phyloP scores from a whole-genome alignment of 805 yeast species.

The Starmerella stigmatis region DNA sequence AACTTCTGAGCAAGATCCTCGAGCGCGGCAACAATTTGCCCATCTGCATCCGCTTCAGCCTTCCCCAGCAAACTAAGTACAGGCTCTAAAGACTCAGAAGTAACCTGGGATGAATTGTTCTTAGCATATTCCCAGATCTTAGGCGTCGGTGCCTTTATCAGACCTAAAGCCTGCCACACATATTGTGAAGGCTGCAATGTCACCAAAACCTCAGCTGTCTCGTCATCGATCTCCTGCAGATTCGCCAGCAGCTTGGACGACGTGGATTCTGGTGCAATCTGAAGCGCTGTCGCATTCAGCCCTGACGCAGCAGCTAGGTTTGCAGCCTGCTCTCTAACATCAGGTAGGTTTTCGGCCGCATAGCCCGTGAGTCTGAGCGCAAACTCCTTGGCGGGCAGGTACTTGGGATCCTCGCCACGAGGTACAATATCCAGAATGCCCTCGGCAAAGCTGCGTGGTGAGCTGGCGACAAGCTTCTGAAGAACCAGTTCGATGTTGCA shows the following conservation, averaged over 20 bases:
- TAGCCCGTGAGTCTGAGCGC: conserved; percentile 26
- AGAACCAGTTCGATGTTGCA: conserved; percentile 52
- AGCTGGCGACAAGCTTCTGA: conserved; percentile 32
- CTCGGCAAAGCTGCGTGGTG: conserved; percentile 29
- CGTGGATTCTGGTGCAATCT: conserved; percentile 6
- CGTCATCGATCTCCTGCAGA: conserved; percentile 6
- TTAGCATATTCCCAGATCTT: conserved; percentile 4
- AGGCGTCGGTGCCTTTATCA: conserved; percentile 5
- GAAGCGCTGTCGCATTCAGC: conserved; percentile 13
- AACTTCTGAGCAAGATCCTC: conserved; percentile 8
- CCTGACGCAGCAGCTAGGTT: conserved; percentile 15
- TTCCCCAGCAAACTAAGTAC: neutral
- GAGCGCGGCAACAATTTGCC: conserved; percentile 2
- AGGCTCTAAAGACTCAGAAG: neutral
- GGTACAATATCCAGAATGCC: conserved; percentile 29
- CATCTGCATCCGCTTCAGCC: neutral
- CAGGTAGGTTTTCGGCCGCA: conserved; percentile 9
- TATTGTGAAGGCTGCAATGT: conserved; percentile 5
- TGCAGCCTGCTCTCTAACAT: conserved; percentile 15
- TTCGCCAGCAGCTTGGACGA: neutral
- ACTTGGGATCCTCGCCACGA: conserved; percentile 24
- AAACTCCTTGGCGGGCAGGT: conserved; percentile 25
- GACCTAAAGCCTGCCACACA: conserved; percentile 13
- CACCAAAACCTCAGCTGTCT: conserved; percentile 6
- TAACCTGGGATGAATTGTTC: neutral